These are phyloP conservation scores for Moniliophthora roreri DNA, from an alignment of 1,284 basidiomycete species.

Conservation along the genomic window DNA sequence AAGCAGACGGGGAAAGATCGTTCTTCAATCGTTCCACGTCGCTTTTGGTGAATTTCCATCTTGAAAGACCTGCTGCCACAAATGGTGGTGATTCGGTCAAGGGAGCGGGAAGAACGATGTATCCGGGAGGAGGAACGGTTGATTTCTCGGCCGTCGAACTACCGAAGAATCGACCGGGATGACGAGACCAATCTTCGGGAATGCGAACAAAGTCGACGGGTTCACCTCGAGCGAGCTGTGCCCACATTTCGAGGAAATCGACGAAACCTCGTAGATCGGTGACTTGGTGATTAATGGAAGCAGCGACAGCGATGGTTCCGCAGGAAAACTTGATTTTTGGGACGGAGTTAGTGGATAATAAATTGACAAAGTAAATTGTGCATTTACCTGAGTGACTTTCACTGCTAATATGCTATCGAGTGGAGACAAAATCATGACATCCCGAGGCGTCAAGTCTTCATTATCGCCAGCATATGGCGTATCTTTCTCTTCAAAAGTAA, in stretches of 20 bases:
- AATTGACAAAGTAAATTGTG: background rate
- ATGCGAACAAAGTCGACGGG: background rate
- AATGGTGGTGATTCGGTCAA: too few relatives aligned
- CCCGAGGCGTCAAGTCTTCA: too few relatives aligned
- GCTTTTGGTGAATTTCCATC: background rate
- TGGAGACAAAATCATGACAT: too few relatives aligned
- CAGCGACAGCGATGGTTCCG: conserved; percentile 6
- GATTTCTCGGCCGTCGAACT: background rate
- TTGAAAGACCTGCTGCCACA: too few relatives aligned
- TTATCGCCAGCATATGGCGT: background rate
- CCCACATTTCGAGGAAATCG: conserved; percentile 9
- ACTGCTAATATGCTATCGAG: background rate
- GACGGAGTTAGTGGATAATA: background rate
- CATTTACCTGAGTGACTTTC: conserved; percentile 9
- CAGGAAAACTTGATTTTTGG: conserved; percentile 10
- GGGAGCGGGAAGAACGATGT: too few relatives aligned
- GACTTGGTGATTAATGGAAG: conserved; percentile 6
- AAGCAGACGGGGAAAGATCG: background rate
- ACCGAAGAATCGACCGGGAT: background rate
- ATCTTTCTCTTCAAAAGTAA: conserved; percentile 1
- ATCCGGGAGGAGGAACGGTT: background rate
- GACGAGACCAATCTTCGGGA: conserved; percentile 7
- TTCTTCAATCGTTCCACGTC: conserved; percentile 5
- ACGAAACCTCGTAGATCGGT: conserved; percentile 11
- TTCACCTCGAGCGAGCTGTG: conserved; percentile 5